These are phyloP conservation scores for Artemisia tridentata DNA, from an alignment of 129 eudicot species.

Conservation along the genomic window DNA sequence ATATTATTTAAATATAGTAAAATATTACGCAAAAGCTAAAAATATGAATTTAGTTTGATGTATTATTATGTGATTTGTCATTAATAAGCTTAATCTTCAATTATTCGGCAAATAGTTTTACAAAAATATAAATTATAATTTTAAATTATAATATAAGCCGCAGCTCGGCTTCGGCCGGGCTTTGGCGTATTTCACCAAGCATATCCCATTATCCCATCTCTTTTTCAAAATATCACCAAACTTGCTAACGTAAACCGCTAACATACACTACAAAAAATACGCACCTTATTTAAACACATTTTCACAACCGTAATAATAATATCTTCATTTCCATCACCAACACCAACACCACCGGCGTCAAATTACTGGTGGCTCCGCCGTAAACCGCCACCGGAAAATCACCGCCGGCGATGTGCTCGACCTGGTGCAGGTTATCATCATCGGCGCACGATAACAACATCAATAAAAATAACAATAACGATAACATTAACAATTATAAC, in stretches of 20 bases:
- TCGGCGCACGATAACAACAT: slow-evolving; percentile 16
- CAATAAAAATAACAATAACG: background rate
- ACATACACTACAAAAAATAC: slow-evolving; percentile 6
- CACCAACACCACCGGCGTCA: slow-evolving; percentile 30
- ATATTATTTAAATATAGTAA: too few species aligned
- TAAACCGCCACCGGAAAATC: slow-evolving; percentile 32
- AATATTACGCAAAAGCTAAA: too few species aligned
- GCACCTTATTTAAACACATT: slow-evolving; percentile 30
- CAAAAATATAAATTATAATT: too few species aligned
- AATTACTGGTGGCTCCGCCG: slow-evolving; percentile 23
- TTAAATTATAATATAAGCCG: too few species aligned
- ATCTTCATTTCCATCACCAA: background rate
- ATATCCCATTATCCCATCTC: too few species aligned
- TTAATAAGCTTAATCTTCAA: too few species aligned
- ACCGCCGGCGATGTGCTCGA: slow-evolving; percentile 40
- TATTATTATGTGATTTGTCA: too few species aligned
- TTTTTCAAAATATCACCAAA: background rate
- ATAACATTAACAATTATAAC: slow-evolving; percentile 4
- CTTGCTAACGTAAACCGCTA: slow-evolving; percentile 29
- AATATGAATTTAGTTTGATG: too few species aligned
- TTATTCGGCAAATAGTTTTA: too few species aligned
- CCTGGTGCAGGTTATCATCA: slow-evolving; percentile 37
- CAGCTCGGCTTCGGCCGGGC: too few species aligned
- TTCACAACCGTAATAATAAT: slow-evolving; percentile 20
- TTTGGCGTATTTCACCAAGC: too few species aligned